These are phyloP conservation scores for Huntiella abstrusa DNA, from an alignment of 2,329 filamentous ascomycete genomes.

Conservation along the genomic window DNA sequence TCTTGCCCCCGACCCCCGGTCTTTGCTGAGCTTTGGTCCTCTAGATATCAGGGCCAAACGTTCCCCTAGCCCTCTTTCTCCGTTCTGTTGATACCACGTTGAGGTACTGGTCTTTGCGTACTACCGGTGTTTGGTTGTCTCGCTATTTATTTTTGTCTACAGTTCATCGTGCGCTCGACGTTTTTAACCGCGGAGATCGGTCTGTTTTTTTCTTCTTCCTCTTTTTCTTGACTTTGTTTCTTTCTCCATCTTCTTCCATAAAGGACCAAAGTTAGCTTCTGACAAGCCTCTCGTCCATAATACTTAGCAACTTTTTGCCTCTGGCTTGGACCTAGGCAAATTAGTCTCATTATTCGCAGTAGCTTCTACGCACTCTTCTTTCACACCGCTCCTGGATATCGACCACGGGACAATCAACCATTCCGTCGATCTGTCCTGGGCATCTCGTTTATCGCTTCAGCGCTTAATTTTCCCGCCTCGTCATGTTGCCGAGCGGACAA, in stretches of 20 bases:
- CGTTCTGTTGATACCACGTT: conserved; percentile 10
- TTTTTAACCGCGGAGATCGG: not conserved
- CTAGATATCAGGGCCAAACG: conserved; percentile 8
- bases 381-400: not conserved
- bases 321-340: no score
- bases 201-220: conserved; percentile 12
- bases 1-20: conserved; percentile 10
- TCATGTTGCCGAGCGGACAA: conserved; percentile 47
- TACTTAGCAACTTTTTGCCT: no score
- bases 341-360: not conserved
- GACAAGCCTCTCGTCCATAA: no score
- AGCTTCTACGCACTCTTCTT: not conserved
- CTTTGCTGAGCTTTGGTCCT: conserved; percentile 11
- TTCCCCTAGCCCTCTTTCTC: conserved; percentile 4
- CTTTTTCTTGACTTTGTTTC: conserved; percentile 13
- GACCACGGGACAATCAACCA: not conserved
- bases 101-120: not conserved
- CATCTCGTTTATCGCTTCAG: not conserved
- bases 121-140: not conserved
- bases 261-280: no score
- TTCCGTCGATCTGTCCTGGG: not conserved
- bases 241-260: conserved; percentile 1
- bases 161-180: not conserved
- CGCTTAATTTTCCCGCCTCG: not conserved
- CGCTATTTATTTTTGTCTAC: not conserved